Evolutionary conservation across 306 rosid species (phyloP).

Genomic region (Trifolium fragiferum): DNA sequence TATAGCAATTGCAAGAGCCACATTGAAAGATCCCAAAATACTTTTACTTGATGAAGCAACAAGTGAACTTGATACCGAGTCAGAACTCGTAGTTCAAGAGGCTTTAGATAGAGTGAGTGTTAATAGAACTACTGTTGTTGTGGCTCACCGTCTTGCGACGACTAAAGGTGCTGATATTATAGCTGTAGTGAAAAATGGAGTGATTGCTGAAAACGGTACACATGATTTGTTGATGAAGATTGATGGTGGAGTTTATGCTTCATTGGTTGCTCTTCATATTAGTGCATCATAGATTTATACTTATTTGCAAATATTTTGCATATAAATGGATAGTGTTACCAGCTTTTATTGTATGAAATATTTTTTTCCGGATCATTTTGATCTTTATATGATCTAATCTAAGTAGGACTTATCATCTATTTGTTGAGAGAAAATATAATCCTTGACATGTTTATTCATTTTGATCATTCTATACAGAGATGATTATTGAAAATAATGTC

Average conservation of each 20-base stretch:
- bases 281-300: slow-evolving; percentile 41
- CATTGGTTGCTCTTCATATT: slow-evolving; percentile 73
- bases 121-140: slow-evolving; percentile 77
- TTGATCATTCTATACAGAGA: too few species aligned
- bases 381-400: too few species aligned
- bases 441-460: too few species aligned
- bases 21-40: slow-evolving; percentile 73
- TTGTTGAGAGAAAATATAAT: too few species aligned
- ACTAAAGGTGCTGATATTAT: slow-evolving; percentile 75
- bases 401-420: too few species aligned
- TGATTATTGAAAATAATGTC: too few species aligned
- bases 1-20: slow-evolving; percentile 86
- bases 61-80: slow-evolving; percentile 85
- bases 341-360: background rate
- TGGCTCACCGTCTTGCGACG: slow-evolving; percentile 78
- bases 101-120: slow-evolving; percentile 83
- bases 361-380: background rate
- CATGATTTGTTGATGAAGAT: slow-evolving; percentile 75
- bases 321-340: background rate
- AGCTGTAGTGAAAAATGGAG: slow-evolving; percentile 74
- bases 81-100: slow-evolving; percentile 77
- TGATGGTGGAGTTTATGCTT: slow-evolving; percentile 66
- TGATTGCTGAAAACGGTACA: slow-evolving; percentile 71
- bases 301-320: background rate
- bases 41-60: slow-evolving; percentile 89